phyloP scores from a whole-genome alignment of 1,284 basidiomycete genomes.

The Moesziomyces sp. region DNA sequence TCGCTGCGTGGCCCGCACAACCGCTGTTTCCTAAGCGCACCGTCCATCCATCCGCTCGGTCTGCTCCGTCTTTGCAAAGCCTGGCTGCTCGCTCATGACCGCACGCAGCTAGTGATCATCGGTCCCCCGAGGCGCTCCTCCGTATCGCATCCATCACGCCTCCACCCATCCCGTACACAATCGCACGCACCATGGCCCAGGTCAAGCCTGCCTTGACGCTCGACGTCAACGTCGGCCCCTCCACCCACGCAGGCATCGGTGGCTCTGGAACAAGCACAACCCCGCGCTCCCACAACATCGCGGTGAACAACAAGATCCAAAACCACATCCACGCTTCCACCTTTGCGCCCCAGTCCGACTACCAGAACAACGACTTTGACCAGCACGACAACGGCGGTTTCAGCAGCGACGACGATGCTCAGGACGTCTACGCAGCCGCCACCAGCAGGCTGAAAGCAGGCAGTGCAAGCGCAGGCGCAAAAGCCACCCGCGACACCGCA shows the following conservation, averaged over 20 bases:
- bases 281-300: constrained; percentile 38
- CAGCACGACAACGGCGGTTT: constrained; percentile 52
- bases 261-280: constrained; percentile 50
- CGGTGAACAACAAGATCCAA: constrained; percentile 40
- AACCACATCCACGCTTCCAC: constrained; percentile 49
- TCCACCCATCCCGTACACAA: neutral
- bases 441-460: constrained; percentile 45
- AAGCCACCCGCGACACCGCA: constrained; percentile 39
- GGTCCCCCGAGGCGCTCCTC: no score
- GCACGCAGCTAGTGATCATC: neutral
- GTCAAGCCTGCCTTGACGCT: constrained; percentile 56
- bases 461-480: constrained; percentile 44
- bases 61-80: no score
- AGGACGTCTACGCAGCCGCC: constrained; percentile 48
- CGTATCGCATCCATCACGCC: neutral
- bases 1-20: no score
- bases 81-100: neutral
- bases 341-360: constrained; percentile 29
- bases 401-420: constrained; percentile 55
- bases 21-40: no score
- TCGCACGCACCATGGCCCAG: constrained; percentile 44
- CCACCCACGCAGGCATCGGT: constrained; percentile 31
- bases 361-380: constrained; percentile 23
- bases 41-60: no score
- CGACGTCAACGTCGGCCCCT: constrained; percentile 52